Evolutionary conservation across 257 asterid species (phyloP).

Genomic region (Ehretia macrophylla): DNA sequence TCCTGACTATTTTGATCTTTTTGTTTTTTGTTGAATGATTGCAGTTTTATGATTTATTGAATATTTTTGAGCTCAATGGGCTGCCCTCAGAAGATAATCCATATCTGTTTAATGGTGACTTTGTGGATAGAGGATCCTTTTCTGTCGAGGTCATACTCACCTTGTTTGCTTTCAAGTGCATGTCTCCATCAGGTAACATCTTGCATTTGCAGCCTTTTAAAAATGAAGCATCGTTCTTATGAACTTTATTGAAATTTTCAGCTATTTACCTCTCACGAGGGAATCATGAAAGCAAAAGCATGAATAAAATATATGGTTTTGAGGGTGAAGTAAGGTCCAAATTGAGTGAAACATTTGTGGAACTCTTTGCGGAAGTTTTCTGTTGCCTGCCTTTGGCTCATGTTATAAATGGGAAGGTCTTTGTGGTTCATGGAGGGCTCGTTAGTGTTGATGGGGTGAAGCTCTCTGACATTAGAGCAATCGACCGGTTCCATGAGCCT

Average conservation of each 20-base stretch:
- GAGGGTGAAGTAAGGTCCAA: constrained; percentile 99
- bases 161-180: constrained; percentile 95
- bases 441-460: constrained; percentile 97
- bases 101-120: constrained; percentile 95
- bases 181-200: constrained; percentile 82
- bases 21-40: constrained; percentile 22
- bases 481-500: constrained; percentile 95
- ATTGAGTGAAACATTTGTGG: constrained; percentile 81
- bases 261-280: constrained; percentile 93
- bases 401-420: constrained; percentile 70
- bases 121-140: constrained; percentile 96
- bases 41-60: constrained; percentile 93
- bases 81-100: constrained; percentile 98
- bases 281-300: constrained; percentile 98
- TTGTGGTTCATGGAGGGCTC: constrained; percentile 99
- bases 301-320: constrained; percentile 98
- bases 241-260: constrained; percentile 23
- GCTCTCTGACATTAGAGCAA: constrained; percentile 80
- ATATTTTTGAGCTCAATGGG: constrained; percentile 97
- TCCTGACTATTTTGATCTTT: constrained; percentile 11
- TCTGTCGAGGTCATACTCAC: constrained; percentile 91
- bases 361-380: constrained; percentile 95
- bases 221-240: constrained; percentile 1
- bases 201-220: not conserved
- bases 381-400: constrained; percentile 96